phyloP scores from a whole-genome alignment of 257 asterid genomes.

The Solanum chmielewskii region DNA sequence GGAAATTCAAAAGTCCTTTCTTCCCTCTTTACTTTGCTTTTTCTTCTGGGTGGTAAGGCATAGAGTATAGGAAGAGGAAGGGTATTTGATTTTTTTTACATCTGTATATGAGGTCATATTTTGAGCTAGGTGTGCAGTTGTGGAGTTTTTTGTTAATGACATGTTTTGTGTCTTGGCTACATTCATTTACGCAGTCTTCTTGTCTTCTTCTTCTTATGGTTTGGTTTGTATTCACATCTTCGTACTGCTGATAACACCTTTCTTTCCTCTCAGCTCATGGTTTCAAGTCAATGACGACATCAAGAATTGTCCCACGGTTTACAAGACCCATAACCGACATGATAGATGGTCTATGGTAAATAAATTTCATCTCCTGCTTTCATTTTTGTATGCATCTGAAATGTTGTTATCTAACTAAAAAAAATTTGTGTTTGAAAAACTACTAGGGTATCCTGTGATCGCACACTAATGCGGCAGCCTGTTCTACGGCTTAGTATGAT shows the following conservation, averaged over 20 bases:
- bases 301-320: constrained; percentile 79
- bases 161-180: neutral
- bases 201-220: neutral
- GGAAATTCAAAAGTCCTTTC: neutral
- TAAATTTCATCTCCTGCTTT: neutral
- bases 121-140: neutral
- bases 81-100: neutral
- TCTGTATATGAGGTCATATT: neutral
- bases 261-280: constrained; percentile 74
- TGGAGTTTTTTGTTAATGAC: neutral
- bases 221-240: neutral
- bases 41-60: neutral
- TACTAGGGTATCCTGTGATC: constrained; percentile 90
- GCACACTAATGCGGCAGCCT: constrained; percentile 94
- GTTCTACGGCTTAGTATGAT: constrained; percentile 83
- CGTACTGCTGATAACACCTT: neutral
- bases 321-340: constrained; percentile 82
- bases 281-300: constrained; percentile 92
- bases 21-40: neutral
- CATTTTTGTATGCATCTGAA: neutral
- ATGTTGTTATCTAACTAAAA: neutral
- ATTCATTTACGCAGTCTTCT: neutral
- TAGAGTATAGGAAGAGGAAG: neutral
- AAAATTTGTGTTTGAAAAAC: constrained; percentile 5
- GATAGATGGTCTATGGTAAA: constrained; percentile 90